Evolutionary conservation across 192 early-diverging fungal species (phyloP), one percentile per base, ranked within the genome.

Genomic region (Coemansia furcata): DNA sequence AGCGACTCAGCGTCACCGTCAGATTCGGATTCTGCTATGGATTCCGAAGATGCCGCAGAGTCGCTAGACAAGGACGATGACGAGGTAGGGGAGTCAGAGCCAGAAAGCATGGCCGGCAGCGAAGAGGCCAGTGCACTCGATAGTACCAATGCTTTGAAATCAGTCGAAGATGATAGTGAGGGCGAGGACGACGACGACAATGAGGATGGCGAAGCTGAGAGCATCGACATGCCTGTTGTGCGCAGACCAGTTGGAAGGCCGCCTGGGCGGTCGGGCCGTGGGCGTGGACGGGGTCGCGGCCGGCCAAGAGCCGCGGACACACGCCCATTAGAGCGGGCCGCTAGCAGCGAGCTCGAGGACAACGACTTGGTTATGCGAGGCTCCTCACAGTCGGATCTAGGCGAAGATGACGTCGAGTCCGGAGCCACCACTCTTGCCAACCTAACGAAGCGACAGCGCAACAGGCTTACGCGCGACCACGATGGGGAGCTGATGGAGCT

Each of bases 361-460:
- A 42, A 60, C 14, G 47, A 60, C 43, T 11, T 52, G 42, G 43
- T 42, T n/a, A 38, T 59, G 36, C 52, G 26, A n/a, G 55, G 19
- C 39, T 63, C 55, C 6, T 52, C 47, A 23, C 66, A 49, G 33
- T 23, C 46, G n/a, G 64, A 66, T 12, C 33, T 75, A 54, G 64
- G 58, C 37, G 70, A 67, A 8, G 33, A 35, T 14, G 67, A 63
- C 37, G 66, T 42, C 30, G 62, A 36, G 10, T 63, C 55, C 3
- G 52, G 17, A 19, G 33, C 55, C 14, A 30, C 67, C 9, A 19
- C 29, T 1, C 54, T 59, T 23, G 35, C 63, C 35, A 82, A 65
- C 43, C 63, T 92, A 50, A 92, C 91, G 7, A 89, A 88, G 38
- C 86, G 91, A 30, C 91, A 93, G 71, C 71, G 90, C 12, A 88